A percentile compares a stretch with the other conserved stretches of the same genome.
phyloP scores from a whole-genome alignment of 2,329 filamentous ascomycete species.

The Xylariaceae sp. region DNA sequence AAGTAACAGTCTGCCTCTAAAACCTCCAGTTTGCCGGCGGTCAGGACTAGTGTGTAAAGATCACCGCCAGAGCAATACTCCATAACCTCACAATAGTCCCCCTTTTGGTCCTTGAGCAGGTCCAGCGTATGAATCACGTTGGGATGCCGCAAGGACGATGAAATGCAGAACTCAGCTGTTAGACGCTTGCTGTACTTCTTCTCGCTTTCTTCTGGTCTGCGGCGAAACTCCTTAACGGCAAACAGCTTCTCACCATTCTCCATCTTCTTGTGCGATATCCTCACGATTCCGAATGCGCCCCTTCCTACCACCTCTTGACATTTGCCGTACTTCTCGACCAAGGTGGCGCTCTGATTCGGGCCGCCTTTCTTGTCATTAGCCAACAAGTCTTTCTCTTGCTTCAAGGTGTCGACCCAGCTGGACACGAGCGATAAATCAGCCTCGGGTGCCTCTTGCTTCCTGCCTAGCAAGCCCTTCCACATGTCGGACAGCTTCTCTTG shows the following conservation, averaged over 20 bases:
- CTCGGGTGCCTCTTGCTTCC: constrained; percentile 77
- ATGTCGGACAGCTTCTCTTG: constrained; percentile 96
- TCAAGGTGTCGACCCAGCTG: constrained; percentile 92
- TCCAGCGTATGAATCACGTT: constrained; percentile 99
- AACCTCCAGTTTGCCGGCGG: constrained; percentile 89
- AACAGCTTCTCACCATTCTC: constrained; percentile 91
- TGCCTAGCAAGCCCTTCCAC: constrained; percentile 84
- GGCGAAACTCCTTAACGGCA: constrained; percentile 97
- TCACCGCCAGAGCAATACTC: constrained; percentile 98
- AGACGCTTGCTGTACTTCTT: constrained; percentile 98
- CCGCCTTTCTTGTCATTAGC: constrained; percentile 78
- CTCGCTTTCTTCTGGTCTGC: constrained; percentile 89
- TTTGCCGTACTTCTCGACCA: constrained; percentile 97
- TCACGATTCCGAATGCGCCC: constrained; percentile 95
- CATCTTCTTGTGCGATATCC: constrained; percentile 94
- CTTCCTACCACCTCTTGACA: constrained; percentile 96
- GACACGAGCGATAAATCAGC: constrained; percentile 91
- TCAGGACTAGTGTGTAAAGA: constrained; percentile 89
- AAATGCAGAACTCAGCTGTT: constrained; percentile 98
- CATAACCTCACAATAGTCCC: constrained; percentile 99
- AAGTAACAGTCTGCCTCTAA: constrained; percentile 97
- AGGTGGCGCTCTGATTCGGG: constrained; percentile 74
- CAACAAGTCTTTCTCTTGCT: constrained; percentile 81
- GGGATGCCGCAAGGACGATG: constrained; percentile 91
- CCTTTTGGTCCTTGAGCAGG: constrained; percentile 92